Percentiles rank a stretch among this genome's conserved stretches.
Conservation (phyloP, 1,139 yeast species). For the Suzukiozyma palmioleophila region DNA sequence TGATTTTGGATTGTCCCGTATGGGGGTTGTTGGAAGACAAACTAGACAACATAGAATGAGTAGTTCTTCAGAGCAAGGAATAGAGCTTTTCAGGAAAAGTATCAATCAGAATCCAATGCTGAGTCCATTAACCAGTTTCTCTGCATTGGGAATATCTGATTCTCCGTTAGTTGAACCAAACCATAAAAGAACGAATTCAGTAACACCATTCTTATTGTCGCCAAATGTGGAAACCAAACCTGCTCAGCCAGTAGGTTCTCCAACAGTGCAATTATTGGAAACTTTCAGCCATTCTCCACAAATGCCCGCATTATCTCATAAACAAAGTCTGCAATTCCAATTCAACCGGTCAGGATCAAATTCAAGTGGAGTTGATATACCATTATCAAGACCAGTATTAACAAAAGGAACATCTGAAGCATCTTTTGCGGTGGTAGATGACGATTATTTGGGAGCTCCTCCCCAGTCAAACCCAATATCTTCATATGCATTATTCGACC, state of each 20-base stretch:
- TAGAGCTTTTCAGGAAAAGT: conserved; percentile 37
- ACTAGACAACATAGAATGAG: conserved; percentile 39
- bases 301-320: conserved; percentile 6
- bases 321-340: conserved; percentile 6
- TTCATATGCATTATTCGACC: conserved; percentile 67
- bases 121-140: conserved; percentile 17
- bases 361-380: conserved; percentile 45
- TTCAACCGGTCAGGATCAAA: conserved; percentile 17
- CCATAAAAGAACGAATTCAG: conserved; percentile 35
- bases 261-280: conserved; percentile 9
- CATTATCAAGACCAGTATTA: conserved; percentile 42
- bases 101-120: conserved; percentile 14
- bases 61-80: conserved; percentile 42
- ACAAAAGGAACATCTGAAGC: conserved; percentile 52
- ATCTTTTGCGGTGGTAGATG: conserved; percentile 52
- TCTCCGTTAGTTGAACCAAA: conserved; percentile 27
- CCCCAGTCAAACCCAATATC: conserved; percentile 25
- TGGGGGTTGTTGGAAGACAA: conserved; percentile 87
- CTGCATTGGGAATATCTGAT: conserved; percentile 17
- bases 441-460: conserved; percentile 31
- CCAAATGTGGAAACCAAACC: conserved; percentile 36
- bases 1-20: conserved; percentile 89
- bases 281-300: conserved; percentile 6
- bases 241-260: conserved; percentile 9
- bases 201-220: conserved; percentile 47